phyloP scores from a whole-genome alignment of 2,329 filamentous ascomycete genomes.

The Colletotrichum sp. region DNA sequence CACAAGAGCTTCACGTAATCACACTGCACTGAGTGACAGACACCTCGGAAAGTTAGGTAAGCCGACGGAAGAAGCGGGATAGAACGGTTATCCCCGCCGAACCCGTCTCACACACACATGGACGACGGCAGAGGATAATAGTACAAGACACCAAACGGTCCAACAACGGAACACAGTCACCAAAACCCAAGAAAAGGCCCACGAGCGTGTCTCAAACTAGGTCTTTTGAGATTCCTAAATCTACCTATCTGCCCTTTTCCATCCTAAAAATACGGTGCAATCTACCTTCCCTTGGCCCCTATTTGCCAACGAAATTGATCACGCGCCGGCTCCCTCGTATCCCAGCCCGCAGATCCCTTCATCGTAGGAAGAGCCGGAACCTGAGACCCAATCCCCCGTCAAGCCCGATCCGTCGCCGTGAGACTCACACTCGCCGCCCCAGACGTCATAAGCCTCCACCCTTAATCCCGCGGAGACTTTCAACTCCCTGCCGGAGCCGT shows the following conservation, averaged over 20 bases:
- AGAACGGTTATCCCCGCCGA: not conserved
- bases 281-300: not conserved
- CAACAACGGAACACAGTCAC: not conserved
- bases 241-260: not conserved
- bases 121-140: not conserved
- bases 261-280: not conserved
- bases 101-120: not conserved
- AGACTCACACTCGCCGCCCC: not conserved
- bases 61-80: not conserved
- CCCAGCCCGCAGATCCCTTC: not conserved
- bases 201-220: not conserved
- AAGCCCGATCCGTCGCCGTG: not conserved
- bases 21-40: not conserved
- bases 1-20: slow-evolving; percentile 1
- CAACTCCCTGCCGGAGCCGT: not conserved
- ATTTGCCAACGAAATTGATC: not conserved
- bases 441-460: not conserved
- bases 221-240: not conserved
- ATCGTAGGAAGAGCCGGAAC: not conserved
- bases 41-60: not conserved
- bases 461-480: not conserved
- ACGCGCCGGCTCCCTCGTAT: not conserved
- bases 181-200: not conserved
- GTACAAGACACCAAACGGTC: not conserved
- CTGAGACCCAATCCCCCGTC: not conserved